Evolutionary conservation across 495 filamentous ascomycete genomes (phyloP).

Genomic region (Penicillium arizonense): DNA sequence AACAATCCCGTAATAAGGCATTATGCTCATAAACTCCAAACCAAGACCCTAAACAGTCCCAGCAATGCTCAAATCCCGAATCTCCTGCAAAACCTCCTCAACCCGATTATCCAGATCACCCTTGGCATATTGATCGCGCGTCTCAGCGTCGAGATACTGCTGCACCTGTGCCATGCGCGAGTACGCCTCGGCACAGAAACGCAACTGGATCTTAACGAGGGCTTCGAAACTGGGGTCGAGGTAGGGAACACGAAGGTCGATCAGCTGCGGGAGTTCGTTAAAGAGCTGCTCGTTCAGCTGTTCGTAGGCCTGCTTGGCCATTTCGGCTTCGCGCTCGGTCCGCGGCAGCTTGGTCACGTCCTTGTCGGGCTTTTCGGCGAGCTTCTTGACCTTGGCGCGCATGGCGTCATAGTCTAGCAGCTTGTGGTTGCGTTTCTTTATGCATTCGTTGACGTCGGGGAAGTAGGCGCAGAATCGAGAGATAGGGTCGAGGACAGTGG

Average conservation of each 20-base stretch:
- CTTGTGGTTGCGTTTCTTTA: constrained; percentile 98
- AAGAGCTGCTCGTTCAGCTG: constrained; percentile 94
- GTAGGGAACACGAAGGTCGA: constrained; percentile 95
- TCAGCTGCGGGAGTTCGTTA: constrained; percentile 91
- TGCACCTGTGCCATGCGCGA: constrained; percentile 97
- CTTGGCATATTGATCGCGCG: constrained; percentile 91
- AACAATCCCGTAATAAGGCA: constrained; percentile 2
- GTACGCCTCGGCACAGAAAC: constrained; percentile 98
- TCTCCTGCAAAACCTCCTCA: constrained; percentile 95
- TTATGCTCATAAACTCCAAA: constrained; percentile 3
- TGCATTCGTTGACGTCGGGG: constrained; percentile 98
- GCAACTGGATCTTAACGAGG: constrained; percentile 95
- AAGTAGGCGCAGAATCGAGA: constrained; percentile 96
- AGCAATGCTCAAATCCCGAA: constrained; percentile 92
- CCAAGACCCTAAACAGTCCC: constrained; percentile 55
- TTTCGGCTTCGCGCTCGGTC: constrained; percentile 89
- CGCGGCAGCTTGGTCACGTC: constrained; percentile 92
- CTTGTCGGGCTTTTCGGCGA: constrained; percentile 98
- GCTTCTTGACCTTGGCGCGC: constrained; percentile 91
- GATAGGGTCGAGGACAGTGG: constrained; percentile 93
- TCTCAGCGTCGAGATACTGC: constrained; percentile 97
- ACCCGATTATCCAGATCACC: constrained; percentile 89
- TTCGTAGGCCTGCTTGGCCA: constrained; percentile 91
- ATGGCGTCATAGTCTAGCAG: constrained; percentile 96
- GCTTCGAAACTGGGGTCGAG: constrained; percentile 96